phyloP scores from a whole-genome alignment of 495 filamentous ascomycete species.

The Endocarpon pusillum region DNA sequence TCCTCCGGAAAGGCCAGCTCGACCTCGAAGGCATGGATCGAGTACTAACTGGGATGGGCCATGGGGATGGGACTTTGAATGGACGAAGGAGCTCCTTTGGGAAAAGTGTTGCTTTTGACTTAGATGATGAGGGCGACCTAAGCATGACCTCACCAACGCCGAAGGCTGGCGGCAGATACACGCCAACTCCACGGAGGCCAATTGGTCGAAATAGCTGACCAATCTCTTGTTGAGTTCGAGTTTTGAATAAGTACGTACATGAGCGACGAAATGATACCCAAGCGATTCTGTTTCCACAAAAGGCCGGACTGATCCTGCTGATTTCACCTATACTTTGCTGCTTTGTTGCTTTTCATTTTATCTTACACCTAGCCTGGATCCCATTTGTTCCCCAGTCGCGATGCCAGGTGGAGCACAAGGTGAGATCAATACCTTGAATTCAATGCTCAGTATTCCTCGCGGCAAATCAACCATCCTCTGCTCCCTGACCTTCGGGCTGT shows the following conservation, averaged over 20 bases:
- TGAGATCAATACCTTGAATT: constrained; percentile 38
- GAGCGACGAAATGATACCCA: neutral
- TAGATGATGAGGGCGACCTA: neutral
- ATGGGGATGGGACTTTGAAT: constrained; percentile 4
- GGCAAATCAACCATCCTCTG: constrained; percentile 29
- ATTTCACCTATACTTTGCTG: neutral
- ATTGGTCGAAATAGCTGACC: no score
- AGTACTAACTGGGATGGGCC: constrained; percentile 28
- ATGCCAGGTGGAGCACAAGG: constrained; percentile 41
- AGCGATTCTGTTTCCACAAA: neutral
- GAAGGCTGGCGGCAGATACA: neutral
- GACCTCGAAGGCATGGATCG: constrained; percentile 36
- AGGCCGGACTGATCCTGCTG: neutral
- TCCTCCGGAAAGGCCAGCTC: constrained; percentile 28
- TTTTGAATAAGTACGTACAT: neutral
- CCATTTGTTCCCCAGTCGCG: constrained; percentile 18
- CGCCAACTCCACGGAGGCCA: no score
- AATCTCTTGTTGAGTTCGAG: neutral
- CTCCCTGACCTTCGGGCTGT: neutral
- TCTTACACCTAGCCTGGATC: neutral
- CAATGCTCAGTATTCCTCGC: constrained; percentile 43
- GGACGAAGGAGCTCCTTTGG: neutral
- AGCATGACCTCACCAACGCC: neutral
- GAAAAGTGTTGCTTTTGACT: neutral
- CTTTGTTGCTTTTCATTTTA: neutral